These are phyloP conservation scores for Venturia pyrina DNA, from an alignment of 2,329 filamentous ascomycete species.

Conservation along the genomic window DNA sequence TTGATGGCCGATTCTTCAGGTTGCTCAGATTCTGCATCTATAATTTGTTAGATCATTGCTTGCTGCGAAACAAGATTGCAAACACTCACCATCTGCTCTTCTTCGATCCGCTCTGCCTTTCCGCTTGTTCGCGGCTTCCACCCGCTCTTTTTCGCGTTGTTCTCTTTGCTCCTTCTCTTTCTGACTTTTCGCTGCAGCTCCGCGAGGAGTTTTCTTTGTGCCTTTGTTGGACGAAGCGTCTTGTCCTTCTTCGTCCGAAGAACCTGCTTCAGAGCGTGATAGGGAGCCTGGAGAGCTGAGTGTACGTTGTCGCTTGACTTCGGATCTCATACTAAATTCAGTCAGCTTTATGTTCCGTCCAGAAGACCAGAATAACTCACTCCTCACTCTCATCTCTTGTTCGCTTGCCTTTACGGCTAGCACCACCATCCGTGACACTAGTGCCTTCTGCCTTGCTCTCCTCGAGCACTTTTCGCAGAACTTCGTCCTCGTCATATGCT, in stretches of 20 bases:
- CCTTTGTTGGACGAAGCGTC: constrained; percentile 33
- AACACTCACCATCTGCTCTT: constrained; percentile 33
- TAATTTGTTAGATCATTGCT: neutral
- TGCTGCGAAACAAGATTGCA: neutral
- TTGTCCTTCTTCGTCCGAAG: constrained; percentile 54
- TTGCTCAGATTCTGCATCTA: constrained; percentile 1
- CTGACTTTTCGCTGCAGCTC: constrained; percentile 38
- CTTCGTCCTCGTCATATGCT: constrained; percentile 90
- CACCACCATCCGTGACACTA: constrained; percentile 41
- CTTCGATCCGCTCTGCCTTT: constrained; percentile 75
- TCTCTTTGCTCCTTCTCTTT: constrained; percentile 57
- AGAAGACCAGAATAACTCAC: constrained; percentile 46
- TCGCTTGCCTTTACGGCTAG: constrained; percentile 62
- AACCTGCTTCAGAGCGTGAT: constrained; percentile 34
- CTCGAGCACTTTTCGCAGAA: constrained; percentile 80
- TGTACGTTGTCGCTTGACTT: constrained; percentile 74
- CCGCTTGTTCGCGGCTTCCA: constrained; percentile 67
- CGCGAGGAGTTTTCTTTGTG: constrained; percentile 31
- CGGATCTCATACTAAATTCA: constrained; percentile 19
- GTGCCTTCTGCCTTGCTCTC: constrained; percentile 78
- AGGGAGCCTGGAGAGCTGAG: constrained; percentile 56
- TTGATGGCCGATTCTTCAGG: neutral
- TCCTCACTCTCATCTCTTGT: constrained; percentile 87
- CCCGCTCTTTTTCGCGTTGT: constrained; percentile 48
- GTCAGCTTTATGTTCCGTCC: neutral